A percentile compares a stretch with the other conserved stretches of the same genome.
These are phyloP conservation scores for Pyrus communis DNA, from an alignment of 306 rosid species.

Conservation along the genomic window DNA sequence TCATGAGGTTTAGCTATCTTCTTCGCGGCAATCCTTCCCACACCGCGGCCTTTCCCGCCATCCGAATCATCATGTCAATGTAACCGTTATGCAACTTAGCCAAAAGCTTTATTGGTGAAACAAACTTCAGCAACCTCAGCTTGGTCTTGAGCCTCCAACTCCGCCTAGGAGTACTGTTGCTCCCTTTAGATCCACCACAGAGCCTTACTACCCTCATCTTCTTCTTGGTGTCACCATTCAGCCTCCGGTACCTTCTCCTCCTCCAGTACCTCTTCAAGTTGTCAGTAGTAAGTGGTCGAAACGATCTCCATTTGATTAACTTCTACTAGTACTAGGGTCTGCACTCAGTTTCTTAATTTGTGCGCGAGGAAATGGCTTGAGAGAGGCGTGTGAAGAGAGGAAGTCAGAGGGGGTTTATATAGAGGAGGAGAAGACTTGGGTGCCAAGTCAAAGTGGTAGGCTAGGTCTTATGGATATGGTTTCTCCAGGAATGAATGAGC, in stretches of 20 bases:
- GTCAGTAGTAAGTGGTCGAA: conserved; percentile 3
- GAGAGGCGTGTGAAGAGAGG: neutral
- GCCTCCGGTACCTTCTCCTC: conserved; percentile 30
- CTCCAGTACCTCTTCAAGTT: conserved; percentile 35
- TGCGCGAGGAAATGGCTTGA: neutral
- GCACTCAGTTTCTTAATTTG: neutral
- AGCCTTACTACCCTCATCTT: conserved; percentile 18
- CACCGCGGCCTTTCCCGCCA: conserved; percentile 17
- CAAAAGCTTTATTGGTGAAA: conserved; percentile 20
- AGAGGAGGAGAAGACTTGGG: neutral
- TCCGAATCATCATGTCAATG: conserved; percentile 25
- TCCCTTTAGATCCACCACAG: neutral
- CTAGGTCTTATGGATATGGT: neutral
- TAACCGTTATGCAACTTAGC: conserved; percentile 21
- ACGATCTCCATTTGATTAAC: conserved; percentile 18
- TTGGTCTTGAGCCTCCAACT: conserved; percentile 11
- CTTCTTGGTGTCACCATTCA: conserved; percentile 15
- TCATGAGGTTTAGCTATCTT: conserved; percentile 16
- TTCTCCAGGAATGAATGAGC: neutral
- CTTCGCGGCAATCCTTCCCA: conserved; percentile 15
- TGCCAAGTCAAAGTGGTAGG: neutral
- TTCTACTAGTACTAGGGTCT: neutral
- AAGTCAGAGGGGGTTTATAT: neutral
- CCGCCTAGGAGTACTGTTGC: neutral
- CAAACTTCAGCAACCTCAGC: neutral